A percentile compares a stretch with the other conserved stretches of the same genome.
These are phyloP conservation scores for Myxozyma nipponensis DNA, from an alignment of 805 yeast species.

Conservation along the genomic window DNA sequence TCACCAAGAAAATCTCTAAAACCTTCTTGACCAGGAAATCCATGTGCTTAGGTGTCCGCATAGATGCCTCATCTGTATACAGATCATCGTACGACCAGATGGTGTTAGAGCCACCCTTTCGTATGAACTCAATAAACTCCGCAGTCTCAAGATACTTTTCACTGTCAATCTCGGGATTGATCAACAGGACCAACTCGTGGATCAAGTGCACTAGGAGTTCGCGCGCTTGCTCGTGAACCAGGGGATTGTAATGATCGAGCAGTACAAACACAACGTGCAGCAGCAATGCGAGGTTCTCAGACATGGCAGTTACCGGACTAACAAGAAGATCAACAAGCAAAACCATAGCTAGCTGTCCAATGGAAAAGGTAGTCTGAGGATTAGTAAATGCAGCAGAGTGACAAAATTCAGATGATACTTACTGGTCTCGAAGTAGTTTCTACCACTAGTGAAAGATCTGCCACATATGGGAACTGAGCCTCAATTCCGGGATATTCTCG, in stretches of 20 bases:
- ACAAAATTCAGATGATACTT: background rate
- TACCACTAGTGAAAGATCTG: constrained; percentile 59
- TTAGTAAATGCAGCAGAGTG: background rate
- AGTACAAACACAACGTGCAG: constrained; percentile 76
- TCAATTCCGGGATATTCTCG: constrained; percentile 33
- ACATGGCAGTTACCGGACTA: constrained; percentile 59
- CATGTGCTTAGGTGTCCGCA: constrained; percentile 83
- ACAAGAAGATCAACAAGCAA: constrained; percentile 78
- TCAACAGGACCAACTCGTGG: constrained; percentile 55
- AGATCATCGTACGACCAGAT: constrained; percentile 88
- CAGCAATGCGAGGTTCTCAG: constrained; percentile 61
- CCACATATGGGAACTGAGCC: constrained; percentile 64
- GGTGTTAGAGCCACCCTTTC: constrained; percentile 49
- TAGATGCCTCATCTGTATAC: constrained; percentile 69
- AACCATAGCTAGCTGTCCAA: constrained; percentile 81
- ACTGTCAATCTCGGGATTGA: constrained; percentile 40
- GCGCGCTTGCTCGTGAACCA: constrained; percentile 82
- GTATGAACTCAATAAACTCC: constrained; percentile 54
- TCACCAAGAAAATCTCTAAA: constrained; percentile 51
- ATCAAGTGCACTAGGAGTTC: constrained; percentile 69
- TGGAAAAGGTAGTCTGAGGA: constrained; percentile 58
- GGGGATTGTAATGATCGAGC: constrained; percentile 78
- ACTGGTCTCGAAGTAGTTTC: constrained; percentile 56
- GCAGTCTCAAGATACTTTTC: constrained; percentile 37
- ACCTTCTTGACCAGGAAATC: constrained; percentile 64